Evolutionary conservation across 257 asterid genomes (phyloP), one percentile per base, ranked within the genome.

Genomic region (Solanum acaule): DNA sequence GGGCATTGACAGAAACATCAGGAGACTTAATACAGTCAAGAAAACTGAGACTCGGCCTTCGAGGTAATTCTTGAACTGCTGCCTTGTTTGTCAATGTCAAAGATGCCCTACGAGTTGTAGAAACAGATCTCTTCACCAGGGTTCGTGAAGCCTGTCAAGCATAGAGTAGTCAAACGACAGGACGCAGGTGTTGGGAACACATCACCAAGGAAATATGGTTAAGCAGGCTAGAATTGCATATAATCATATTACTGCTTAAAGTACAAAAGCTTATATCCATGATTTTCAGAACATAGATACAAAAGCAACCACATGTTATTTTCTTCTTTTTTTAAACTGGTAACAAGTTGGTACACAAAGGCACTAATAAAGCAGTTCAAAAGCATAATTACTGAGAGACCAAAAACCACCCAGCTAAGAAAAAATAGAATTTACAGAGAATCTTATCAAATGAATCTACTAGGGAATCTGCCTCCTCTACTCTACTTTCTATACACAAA

Each of bases 1-100:
- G 98, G 89, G 98, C 94, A 88, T 96, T 92, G 78, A 96, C 95
- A 25, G 99, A 96, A 91, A 96, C 91, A 90, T 96, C 94, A 72
- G 92, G 95, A 84, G 98, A 94, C 90, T 91, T 92, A 89, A 92
- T 78, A 85, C 86, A 63, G 86, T 92, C 93, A 12, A 92, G 91
- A 88, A 89, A 85, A 63, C 94, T 91, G 67, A 90, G 91, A 82
- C 91, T 91, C 86, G 92, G 90, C 90, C 91, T 85, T 89, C 83
- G 89, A 83, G 90, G 92, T 70, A 84, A 88, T 63, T 90, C 92
- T 84, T 65, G 90, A 88, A 89, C 89, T 81, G 88, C 89, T 79
- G 89, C 93, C 88, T 90, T 94, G 22, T 89, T 89, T 85, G 93
- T 90, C 88, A 93, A 89, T n/a, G 98, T 96, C 78, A 95, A 91